These are phyloP conservation scores for Cerioporus squamosus DNA, from an alignment of 1,284 basidiomycete genomes.

Conservation along the genomic window DNA sequence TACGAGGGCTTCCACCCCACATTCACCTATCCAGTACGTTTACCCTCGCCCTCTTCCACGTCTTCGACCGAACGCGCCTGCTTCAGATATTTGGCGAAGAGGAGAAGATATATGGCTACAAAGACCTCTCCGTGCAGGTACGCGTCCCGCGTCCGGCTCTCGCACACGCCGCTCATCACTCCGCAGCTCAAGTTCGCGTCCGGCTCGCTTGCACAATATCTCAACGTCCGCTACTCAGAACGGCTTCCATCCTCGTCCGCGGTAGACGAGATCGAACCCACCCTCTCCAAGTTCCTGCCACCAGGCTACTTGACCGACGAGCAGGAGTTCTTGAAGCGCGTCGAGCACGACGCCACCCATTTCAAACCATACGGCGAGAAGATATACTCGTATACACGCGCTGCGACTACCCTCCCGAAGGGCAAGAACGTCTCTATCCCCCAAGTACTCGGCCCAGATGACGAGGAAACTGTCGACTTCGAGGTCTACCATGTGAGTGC, in stretches of 20 bases:
- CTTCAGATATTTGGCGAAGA: slow-evolving; percentile 90
- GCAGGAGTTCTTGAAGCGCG: slow-evolving; percentile 64
- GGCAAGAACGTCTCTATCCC: slow-evolving; percentile 47
- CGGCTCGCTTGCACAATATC: slow-evolving; percentile 80
- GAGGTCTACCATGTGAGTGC: slow-evolving; percentile 85
- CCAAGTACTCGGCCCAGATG: slow-evolving; percentile 51
- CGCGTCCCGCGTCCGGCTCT: slow-evolving; percentile 34
- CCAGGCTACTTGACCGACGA: slow-evolving; percentile 71
- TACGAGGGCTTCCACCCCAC: slow-evolving; percentile 76
- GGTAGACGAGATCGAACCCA: slow-evolving; percentile 88
- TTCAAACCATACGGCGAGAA: slow-evolving; percentile 84
- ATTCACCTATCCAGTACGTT: slow-evolving; percentile 86
- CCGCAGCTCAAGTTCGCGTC: slow-evolving; percentile 83
- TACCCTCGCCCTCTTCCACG: background rate
- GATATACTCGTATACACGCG: slow-evolving; percentile 77
- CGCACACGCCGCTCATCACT: slow-evolving; percentile 7
- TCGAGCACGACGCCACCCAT: slow-evolving; percentile 71
- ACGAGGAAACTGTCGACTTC: slow-evolving; percentile 68
- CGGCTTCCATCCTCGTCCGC: slow-evolving; percentile 75
- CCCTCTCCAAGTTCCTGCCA: slow-evolving; percentile 81
- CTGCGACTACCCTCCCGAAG: slow-evolving; percentile 40
- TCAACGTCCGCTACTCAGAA: slow-evolving; percentile 70
- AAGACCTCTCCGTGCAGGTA: slow-evolving; percentile 82
- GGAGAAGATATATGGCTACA: slow-evolving; percentile 96
- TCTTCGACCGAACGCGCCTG: background rate